Base-by-base conservation (phyloP, 768 basidiomycete species). In the Sarcodon sp. region DNA sequence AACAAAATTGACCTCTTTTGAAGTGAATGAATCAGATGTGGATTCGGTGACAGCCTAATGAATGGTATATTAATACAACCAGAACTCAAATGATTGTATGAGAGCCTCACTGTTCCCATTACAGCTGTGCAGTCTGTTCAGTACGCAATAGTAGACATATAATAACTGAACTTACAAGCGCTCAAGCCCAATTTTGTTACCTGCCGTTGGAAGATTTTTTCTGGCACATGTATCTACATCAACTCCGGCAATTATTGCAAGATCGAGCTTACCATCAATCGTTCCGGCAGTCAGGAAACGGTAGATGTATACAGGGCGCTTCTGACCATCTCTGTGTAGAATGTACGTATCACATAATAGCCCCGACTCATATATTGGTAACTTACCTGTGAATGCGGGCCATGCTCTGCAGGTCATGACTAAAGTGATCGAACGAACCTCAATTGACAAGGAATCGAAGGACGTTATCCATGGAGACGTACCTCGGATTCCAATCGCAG, bases 371-470 rank as follows among this genome's bases (percentile, higher is more conserved):
- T 35, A 43, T 34, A 33, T 50, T 16, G 3, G 9, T 43, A 12
- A 54, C 67, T 43, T 51, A 89, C 90, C 90, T 76, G 64, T 94
- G 89, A 59, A 93, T 94, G 44, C 94, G 79, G 46, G 92, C 94
- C 94, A 98, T 98, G 1, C 96, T 84, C 64, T 99, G 96, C 13
- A 92, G 63, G 65, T 99, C 96, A 56, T 87, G 87, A 56, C 86
- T 89, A 48, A 33, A 7, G 11, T 7, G 33, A 13, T 6, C n/a
- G 15, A 18, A n/a, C 8, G 31, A 18, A 6, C 11, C 8, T 43
- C 7, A 34, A 13, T 35, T 6, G 37, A 31, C 18, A 4, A 35
- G n/a, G 44, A 48, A 37, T 31, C 33, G 27, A 44, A 18, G 32
- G 27, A 34, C 21, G 21, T 6, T 18, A 33, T 13, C 9, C 10